These are phyloP conservation scores for Corinectria fuckeliana DNA, from an alignment of 2,329 filamentous ascomycete species.

Conservation along the genomic window DNA sequence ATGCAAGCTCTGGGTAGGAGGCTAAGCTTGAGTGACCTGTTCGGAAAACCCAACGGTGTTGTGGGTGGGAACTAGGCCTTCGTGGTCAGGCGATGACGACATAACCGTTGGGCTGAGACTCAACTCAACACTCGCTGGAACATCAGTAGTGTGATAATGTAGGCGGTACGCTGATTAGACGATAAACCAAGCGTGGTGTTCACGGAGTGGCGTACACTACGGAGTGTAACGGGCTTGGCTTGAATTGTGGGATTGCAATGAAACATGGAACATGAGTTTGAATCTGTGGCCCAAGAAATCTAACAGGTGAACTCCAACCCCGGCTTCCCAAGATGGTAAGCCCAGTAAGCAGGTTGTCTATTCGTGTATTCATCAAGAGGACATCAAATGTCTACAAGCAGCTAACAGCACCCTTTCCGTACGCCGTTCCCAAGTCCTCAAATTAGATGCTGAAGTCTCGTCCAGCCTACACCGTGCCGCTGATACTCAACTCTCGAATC, in stretches of 20 bases:
- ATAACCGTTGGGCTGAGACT: neutral
- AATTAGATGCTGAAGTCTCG: slow-evolving; percentile 6
- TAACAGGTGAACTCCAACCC: neutral
- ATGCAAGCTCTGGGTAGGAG: slow-evolving; percentile 53
- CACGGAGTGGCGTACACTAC: neutral
- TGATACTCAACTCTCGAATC: slow-evolving; percentile 95
- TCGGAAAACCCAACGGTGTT: slow-evolving; percentile 43
- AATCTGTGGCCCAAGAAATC: neutral
- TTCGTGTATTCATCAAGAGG: slow-evolving; percentile 32
- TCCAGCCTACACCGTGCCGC: slow-evolving; percentile 63
- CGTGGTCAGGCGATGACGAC: neutral
- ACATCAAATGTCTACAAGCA: slow-evolving; percentile 38
- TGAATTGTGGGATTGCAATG: neutral
- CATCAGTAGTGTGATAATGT: neutral
- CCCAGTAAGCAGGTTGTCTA: slow-evolving; percentile 30
- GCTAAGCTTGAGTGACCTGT: slow-evolving; percentile 54
- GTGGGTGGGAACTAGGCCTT: slow-evolving; percentile 27
- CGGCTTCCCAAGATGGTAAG: neutral
- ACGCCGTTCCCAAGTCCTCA: slow-evolving; percentile 36
- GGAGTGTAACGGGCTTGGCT: neutral
- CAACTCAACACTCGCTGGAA: neutral
- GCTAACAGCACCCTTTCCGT: slow-evolving; percentile 33
- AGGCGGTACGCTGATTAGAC: neutral
- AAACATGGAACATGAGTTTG: neutral
- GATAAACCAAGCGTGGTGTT: neutral